Base-by-base conservation (phyloP, 2,329 filamentous ascomycete genomes). In the Eurotiales sp. region DNA sequence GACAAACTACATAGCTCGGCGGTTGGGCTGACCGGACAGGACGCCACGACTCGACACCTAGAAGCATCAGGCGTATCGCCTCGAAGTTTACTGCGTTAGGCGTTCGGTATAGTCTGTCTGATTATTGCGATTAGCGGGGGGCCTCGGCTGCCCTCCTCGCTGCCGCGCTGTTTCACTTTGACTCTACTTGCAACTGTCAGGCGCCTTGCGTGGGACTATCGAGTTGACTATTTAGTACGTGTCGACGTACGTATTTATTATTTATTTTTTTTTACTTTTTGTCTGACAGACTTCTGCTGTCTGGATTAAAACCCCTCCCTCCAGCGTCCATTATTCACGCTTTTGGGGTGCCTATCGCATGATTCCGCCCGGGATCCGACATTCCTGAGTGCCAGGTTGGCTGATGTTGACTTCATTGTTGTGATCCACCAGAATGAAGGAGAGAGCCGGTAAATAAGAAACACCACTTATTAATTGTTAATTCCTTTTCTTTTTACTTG, bases 381-480 rank as follows among this genome's bases (percentile, higher is more conserved):
- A 22, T 42, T 42, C 39, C 39, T n/a, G n/a, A n/a, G n/a, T n/a
- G n/a, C 25, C 25, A 27, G 5, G 25, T 27, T 27, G 25, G 25
- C 25, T 27, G 25, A 27, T 27, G 10, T 25, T n/a, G n/a, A 8
- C 10, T 6, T 21, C 15, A 37, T 21, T 37, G 34, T 15, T 37
- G n/a, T 37, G 34, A 21, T 37, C 34, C 34, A 37, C 34, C 34
- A 37, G 34, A 19, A 37, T 37, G 34, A 37, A 37, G 15, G 34
- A 37, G n/a, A 8, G 34, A 8, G 11, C 8, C 15, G 34, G 34
- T 37, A 37, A 37, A 37, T 15, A 37, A 15, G n/a, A 8, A 10
- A 27, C 5, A 27, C 25, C 25, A 5, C n/a, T 46, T 12, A 37
- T 46, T 10, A 68, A 19, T 5, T 8, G 34, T 6, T 3, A 15